Percentiles rank a stretch among this genome's conserved stretches.
Evolutionary conservation across 2,329 filamentous ascomycete species (phyloP).

Genomic region (Myriosclerotinia duriaeana): DNA sequence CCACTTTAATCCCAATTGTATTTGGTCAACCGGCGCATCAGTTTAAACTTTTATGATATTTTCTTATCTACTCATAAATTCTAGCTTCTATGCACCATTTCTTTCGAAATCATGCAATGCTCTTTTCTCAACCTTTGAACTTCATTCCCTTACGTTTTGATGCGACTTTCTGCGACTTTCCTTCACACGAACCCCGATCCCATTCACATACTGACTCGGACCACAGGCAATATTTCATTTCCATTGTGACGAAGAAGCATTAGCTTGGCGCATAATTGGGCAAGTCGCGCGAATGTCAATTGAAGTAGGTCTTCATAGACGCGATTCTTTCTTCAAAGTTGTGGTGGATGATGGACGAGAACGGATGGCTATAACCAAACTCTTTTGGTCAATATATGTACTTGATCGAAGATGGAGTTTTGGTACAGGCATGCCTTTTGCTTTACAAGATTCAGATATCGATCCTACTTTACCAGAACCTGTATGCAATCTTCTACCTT

Average conservation of each 20-base stretch:
- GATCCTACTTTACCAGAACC: constrained; percentile 77
- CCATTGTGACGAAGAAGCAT: constrained; percentile 78
- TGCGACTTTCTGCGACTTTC: background rate
- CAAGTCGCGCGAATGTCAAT: constrained; percentile 76
- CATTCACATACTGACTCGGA: constrained; percentile 46
- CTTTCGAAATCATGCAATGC: background rate
- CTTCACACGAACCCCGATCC: background rate
- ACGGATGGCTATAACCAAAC: constrained; percentile 63
- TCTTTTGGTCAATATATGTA: constrained; percentile 86
- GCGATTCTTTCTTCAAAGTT: constrained; percentile 65
- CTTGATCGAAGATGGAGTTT: constrained; percentile 87
- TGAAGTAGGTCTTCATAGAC: constrained; percentile 79
- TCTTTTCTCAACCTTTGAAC: background rate
- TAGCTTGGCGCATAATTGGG: constrained; percentile 85
- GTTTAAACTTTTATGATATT: background rate
- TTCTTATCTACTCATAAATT: background rate
- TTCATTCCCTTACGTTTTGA: background rate
- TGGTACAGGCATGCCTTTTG: constrained; percentile 83
- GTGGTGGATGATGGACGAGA: constrained; percentile 66
- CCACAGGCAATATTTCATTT: constrained; percentile 73
- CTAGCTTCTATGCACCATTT: background rate
- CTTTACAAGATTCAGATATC: constrained; percentile 81
- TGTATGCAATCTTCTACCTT: constrained; percentile 51
- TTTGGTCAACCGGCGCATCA: background rate
- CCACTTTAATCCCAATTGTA: background rate